Evolutionary conservation across 257 asterid genomes (phyloP), one percentile per base, ranked within the genome.

Genomic region (Verbascum thapsus): DNA sequence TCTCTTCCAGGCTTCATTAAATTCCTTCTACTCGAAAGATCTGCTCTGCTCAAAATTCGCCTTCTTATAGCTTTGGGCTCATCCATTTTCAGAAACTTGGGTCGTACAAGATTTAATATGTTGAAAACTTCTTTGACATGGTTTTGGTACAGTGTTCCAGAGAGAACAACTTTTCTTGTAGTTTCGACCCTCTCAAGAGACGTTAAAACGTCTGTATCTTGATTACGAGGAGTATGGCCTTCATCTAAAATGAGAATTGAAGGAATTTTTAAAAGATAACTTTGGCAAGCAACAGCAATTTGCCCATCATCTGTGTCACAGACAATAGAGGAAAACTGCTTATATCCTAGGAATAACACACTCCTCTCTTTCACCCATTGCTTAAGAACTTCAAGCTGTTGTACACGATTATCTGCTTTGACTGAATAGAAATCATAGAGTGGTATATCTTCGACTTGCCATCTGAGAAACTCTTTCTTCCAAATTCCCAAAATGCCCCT

Each of bases 141-240:
- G 83, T 94, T 94, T 69, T 94, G 98, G 69, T 87, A 94, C 6
- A 94, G 81, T 0, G 99, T 94, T 38, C 99, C 99, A 12, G 99
- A 94, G 2, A 94, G 95, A 55, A 94, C 99, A 48, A 94, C 96
- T 71, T 94, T 90, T 62, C 96, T 76, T 43, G 83, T 63, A 20
- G 98, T 90, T 79, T 85, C 86, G 6, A 94, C 86, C 80, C 88
- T 88, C 77, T 90, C 95, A 35, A 94, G 94, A 49, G 96, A 90
- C 12, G 90, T 90, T 78, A 94, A 63, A 40, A 94, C 80, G 73
- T 90, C 96, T 3, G 99, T 94, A 49, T 90, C 98, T 69, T 80
- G 90, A 72, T 94, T 94, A 59, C 98, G 69, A 3, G 99, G 98
- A 0, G 96, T 90, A 76, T 94, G 99, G 3, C 99, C 99, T 80